These are phyloP conservation scores for Maudiozyma pseudohumilis DNA, from an alignment of 805 yeast species.

Conservation along the genomic window DNA sequence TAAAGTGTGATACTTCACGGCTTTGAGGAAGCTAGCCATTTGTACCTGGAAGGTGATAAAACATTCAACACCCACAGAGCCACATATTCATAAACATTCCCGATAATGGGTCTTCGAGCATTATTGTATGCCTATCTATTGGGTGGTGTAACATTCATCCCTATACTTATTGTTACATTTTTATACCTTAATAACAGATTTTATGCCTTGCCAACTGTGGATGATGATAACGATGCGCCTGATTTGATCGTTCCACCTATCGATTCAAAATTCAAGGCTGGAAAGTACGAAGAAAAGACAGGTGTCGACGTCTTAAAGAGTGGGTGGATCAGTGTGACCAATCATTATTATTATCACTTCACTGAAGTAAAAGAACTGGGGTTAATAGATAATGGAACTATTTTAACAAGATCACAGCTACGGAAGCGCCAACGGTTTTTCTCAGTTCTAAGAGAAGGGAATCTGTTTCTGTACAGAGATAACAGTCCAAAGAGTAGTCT, in stretches of 20 bases:
- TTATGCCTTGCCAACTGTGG: too few species aligned
- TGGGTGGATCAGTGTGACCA: slow-evolving; percentile 83
- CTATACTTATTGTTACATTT: slow-evolving; percentile 35
- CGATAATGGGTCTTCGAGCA: too few species aligned
- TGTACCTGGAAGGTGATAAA: too few species aligned
- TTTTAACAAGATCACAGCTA: slow-evolving; percentile 26
- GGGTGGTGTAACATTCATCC: slow-evolving; percentile 79
- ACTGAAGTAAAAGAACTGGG: slow-evolving; percentile 14
- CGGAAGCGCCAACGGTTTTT: slow-evolving; percentile 46
- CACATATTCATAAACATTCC: too few species aligned
- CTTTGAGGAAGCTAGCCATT: too few species aligned
- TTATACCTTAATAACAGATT: slow-evolving; percentile 27
- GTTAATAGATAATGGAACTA: slow-evolving; percentile 7
- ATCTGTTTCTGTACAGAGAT: slow-evolving; percentile 73
- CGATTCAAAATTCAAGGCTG: slow-evolving; percentile 41
- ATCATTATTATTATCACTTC: slow-evolving; percentile 56
- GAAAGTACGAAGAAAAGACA: slow-evolving; percentile 51
- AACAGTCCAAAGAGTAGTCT: slow-evolving; percentile 44
- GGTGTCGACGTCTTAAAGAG: slow-evolving; percentile 56
- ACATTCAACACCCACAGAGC: too few species aligned
- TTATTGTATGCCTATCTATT: slow-evolving; percentile 48
- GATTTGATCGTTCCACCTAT: slow-evolving; percentile 13
- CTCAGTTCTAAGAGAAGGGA: slow-evolving; percentile 77
- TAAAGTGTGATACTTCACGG: too few species aligned
- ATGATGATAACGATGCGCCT: slow-evolving; percentile 12